phyloP scores from a whole-genome alignment of 805 yeast genomes.

The Candida stauntonica region DNA sequence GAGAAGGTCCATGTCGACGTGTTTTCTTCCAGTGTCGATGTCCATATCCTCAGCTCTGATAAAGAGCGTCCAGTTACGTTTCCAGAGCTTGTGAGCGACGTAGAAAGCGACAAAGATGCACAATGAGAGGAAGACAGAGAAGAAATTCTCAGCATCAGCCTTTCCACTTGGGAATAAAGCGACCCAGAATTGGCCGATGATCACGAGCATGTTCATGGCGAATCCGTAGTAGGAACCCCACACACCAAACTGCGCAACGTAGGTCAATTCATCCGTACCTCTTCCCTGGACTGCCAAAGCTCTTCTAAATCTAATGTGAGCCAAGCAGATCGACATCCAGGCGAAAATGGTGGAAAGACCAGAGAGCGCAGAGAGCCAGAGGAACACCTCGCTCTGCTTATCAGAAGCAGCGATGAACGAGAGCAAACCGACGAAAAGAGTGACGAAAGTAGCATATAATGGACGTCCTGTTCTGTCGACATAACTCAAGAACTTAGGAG shows the following conservation, averaged over 20 bases:
- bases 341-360: constrained; percentile 59
- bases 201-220: constrained; percentile 50
- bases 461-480: constrained; percentile 70
- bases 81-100: constrained; percentile 54
- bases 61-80: constrained; percentile 35
- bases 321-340: constrained; percentile 56
- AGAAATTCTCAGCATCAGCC: constrained; percentile 56
- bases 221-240: constrained; percentile 64
- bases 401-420: constrained; percentile 54
- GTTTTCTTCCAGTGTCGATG: constrained; percentile 42
- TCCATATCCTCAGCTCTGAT: constrained; percentile 38
- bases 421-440: constrained; percentile 51
- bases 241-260: constrained; percentile 62
- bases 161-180: constrained; percentile 64
- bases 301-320: constrained; percentile 60
- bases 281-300: constrained; percentile 67
- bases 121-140: constrained; percentile 59
- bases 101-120: constrained; percentile 58
- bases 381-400: constrained; percentile 50
- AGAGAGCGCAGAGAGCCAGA: constrained; percentile 63
- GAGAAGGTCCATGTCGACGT: constrained; percentile 48
- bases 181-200: constrained; percentile 78
- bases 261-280: constrained; percentile 55
- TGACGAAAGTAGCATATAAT: constrained; percentile 47
- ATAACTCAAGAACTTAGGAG: constrained; percentile 55